phyloP scores from a whole-genome alignment of 371 early-diverging fungal species.

The Apophysomyces elegans region DNA sequence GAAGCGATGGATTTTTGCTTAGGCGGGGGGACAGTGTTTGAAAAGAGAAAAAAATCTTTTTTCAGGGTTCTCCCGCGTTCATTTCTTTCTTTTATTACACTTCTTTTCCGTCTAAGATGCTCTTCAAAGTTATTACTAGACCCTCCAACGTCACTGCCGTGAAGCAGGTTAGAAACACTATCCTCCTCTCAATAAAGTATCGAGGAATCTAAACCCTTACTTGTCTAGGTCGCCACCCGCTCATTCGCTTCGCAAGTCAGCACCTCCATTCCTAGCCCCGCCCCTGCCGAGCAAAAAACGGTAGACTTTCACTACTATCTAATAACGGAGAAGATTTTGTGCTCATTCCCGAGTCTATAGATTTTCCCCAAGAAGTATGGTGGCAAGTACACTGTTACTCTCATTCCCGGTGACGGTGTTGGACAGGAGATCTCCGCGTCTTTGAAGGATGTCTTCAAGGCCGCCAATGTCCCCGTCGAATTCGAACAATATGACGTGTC shows the following conservation, averaged over 20 bases:
- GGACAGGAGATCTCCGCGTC: constrained; percentile 90
- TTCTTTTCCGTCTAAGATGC: constrained; percentile 25
- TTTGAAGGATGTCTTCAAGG: constrained; percentile 93
- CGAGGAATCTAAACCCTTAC: neutral
- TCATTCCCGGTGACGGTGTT: constrained; percentile 98
- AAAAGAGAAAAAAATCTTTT: constrained; percentile 4
- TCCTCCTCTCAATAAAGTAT: neutral
- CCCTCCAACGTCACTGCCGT: constrained; percentile 26
- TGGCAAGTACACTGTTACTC: constrained; percentile 87
- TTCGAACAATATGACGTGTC: constrained; percentile 95
- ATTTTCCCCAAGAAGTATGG: constrained; percentile 53
- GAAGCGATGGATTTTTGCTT: constrained; percentile 5
- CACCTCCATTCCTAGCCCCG: constrained; percentile 47
- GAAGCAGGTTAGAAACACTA: constrained; percentile 23
- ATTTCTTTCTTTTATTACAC: constrained; percentile 13
- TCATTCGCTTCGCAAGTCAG: constrained; percentile 45
- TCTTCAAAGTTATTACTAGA: constrained; percentile 33
- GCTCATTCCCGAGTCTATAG: constrained; percentile 19
- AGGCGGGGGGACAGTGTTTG: constrained; percentile 7
- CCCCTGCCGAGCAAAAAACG: constrained; percentile 50
- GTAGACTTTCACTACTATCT: constrained; percentile 28
- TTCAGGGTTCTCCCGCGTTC: constrained; percentile 14
- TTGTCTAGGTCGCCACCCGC: constrained; percentile 29
- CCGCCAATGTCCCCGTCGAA: constrained; percentile 90
- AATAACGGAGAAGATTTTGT: neutral